A percentile compares a stretch with the other conserved stretches of the same genome.
Conservation (phyloP, 331 rosid genomes). For the Phaseolus coccineus region DNA sequence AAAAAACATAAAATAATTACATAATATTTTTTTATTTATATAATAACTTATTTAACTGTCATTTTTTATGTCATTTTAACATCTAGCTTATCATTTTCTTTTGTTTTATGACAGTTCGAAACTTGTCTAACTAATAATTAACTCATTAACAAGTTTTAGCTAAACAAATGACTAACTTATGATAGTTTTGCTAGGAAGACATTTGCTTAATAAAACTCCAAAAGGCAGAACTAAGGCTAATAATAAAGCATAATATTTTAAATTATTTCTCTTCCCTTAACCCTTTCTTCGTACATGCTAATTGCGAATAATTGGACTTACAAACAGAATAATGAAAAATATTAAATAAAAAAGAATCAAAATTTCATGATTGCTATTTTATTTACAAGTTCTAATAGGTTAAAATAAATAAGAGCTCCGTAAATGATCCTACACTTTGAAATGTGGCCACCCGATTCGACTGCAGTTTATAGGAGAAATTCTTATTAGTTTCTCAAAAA, state of each 20-base stretch:
- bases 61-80: too few relatives aligned
- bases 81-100: too few relatives aligned
- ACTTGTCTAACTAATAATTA: too few relatives aligned
- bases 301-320: conserved; percentile 37
- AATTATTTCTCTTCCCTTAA: conserved; percentile 33
- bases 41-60: too few relatives aligned
- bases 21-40: too few relatives aligned
- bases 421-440: conserved; percentile 50
- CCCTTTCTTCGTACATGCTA: conserved; percentile 31
- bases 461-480: conserved; percentile 26
- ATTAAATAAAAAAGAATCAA: neutral
- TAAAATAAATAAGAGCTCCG: conserved; percentile 44
- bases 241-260: conserved; percentile 3
- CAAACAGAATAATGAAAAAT: conserved; percentile 8
- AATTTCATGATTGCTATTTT: conserved; percentile 54
- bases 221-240: conserved; percentile 5
- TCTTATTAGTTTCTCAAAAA: conserved; percentile 4
- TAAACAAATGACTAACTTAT: too few relatives aligned
- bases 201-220: neutral
- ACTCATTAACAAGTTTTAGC: too few relatives aligned
- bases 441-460: conserved; percentile 43
- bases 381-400: conserved; percentile 59
- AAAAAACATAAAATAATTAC: too few relatives aligned
- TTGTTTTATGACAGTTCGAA: too few relatives aligned
- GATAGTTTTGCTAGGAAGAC: too few relatives aligned